Evolutionary conservation across 441 rosid species (phyloP).

Genomic region (Breynia disticha): DNA sequence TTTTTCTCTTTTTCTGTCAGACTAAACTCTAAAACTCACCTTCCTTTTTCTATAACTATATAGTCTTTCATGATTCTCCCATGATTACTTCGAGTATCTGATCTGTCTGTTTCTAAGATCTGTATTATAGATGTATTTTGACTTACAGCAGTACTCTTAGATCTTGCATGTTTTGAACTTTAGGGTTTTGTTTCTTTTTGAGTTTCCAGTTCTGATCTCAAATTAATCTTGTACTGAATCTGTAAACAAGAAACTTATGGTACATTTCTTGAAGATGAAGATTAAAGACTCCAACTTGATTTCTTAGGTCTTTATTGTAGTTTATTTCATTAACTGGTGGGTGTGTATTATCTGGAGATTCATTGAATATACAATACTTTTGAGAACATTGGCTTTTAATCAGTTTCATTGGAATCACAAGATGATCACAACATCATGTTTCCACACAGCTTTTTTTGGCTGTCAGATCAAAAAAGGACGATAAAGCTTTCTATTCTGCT

Average conservation of each 20-base stretch:
- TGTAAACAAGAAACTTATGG: slow-evolving; percentile 10
- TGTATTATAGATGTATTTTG: slow-evolving; percentile 20
- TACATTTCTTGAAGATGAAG: slow-evolving; percentile 4
- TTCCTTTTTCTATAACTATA: neutral
- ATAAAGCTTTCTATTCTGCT: no score
- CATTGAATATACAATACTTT: no score
- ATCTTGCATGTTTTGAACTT: neutral
- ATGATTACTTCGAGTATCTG: slow-evolving; percentile 35
- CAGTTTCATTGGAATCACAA: no score
- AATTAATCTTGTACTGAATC: slow-evolving; percentile 6
- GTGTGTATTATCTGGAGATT: no score
- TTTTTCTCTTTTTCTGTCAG: slow-evolving; percentile 26
- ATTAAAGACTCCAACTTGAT: neutral
- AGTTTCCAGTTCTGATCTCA: slow-evolving; percentile 11
- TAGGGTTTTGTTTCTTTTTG: slow-evolving; percentile 30
- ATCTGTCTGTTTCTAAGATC: slow-evolving; percentile 58
- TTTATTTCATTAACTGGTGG: no score
- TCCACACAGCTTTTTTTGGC: no score
- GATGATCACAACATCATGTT: no score
- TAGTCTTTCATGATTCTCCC: slow-evolving; percentile 15
- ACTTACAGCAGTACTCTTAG: slow-evolving; percentile 1
- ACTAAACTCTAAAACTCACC: neutral
- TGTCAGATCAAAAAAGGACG: no score
- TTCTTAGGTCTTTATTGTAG: neutral
- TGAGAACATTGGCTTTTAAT: no score